Evolutionary conservation across 208 protist species (phyloP), one percentile per base, ranked within the genome.

Genomic region (Porcisia hertigi): DNA sequence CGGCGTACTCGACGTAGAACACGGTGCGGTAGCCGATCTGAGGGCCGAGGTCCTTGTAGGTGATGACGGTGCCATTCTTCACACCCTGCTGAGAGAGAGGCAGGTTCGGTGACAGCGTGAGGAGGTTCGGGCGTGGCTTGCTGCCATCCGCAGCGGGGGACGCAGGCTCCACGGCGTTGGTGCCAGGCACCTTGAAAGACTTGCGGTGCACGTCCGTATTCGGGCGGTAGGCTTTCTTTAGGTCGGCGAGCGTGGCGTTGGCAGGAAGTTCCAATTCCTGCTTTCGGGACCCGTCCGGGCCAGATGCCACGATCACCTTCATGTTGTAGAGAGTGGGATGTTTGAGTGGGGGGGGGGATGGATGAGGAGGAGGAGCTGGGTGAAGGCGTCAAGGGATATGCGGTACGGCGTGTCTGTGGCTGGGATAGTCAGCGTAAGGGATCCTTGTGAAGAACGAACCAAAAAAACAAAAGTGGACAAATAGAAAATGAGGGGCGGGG

Each of bases 1-100:
- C 98, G 36, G 93, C 89, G 85, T 99, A 99, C 85, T 99, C 98
- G 69, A 96, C 77, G 34, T 98, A 73, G 81, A 99, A 99, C 23
- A 99, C 97, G 20, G 93, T 97, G 57, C 94, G 91, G 83, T 97
- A 98, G 76, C 86, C 92, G 41, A 98, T 84, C 85, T 98, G 96
- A 47, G 94, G 93, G 41, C 96, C 97, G 30, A 98, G 90, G 84
- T 98, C 93, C 83, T 98, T 98, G 81, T 93, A 97, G 49, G 77
- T 69, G 34, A 98, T 58, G 75, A 92, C 85, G 16, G 67, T 73
- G 25, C 86, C 89, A 9, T 93, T 85, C 71, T 77, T 87, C 39
- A 97, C 84, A 73, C 90, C 89, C 72, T 94, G 86, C 69, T 89
- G 80, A 12, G 71, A 82, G 23, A 96, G 89, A 20, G 87, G 54